phyloP scores from a whole-genome alignment of 768 basidiomycete genomes.

The Boletus speciosus region DNA sequence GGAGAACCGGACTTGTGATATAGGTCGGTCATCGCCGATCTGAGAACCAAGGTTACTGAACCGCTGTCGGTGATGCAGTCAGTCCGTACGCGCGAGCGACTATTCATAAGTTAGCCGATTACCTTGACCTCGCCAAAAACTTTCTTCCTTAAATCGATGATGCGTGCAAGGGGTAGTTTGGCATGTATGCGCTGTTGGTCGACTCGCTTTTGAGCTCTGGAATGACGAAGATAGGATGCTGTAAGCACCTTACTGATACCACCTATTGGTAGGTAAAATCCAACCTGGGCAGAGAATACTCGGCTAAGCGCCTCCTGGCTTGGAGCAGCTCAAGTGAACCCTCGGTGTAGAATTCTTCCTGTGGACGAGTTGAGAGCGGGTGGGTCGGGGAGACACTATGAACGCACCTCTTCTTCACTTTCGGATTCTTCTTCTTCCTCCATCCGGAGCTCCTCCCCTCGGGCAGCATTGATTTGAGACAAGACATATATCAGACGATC shows the following conservation, averaged over 20 bases:
- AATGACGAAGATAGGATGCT: constrained; percentile 39
- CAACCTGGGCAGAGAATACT: constrained; percentile 94
- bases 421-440: constrained; percentile 67
- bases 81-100: background rate
- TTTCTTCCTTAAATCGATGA: constrained; percentile 91
- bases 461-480: constrained; percentile 87
- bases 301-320: constrained; percentile 81
- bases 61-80: constrained; percentile 46
- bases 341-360: constrained; percentile 95
- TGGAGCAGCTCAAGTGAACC: constrained; percentile 85
- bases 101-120: constrained; percentile 12
- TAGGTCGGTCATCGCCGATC: constrained; percentile 94
- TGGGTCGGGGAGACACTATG: background rate
- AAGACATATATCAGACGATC: constrained; percentile 94
- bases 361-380: constrained; percentile 10
- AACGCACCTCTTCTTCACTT: constrained; percentile 70
- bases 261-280: constrained; percentile 59
- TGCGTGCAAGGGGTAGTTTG: constrained; percentile 77
- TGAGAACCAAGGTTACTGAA: constrained; percentile 94
- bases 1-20: constrained; percentile 91
- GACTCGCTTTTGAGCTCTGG: constrained; percentile 94
- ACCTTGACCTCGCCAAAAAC: constrained; percentile 90
- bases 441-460: constrained; percentile 74
- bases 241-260: constrained; percentile 75
- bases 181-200: constrained; percentile 91